Evolutionary conservation across 2,329 filamentous ascomycete species (phyloP).

Genomic region (Epichloe sylvatica): DNA sequence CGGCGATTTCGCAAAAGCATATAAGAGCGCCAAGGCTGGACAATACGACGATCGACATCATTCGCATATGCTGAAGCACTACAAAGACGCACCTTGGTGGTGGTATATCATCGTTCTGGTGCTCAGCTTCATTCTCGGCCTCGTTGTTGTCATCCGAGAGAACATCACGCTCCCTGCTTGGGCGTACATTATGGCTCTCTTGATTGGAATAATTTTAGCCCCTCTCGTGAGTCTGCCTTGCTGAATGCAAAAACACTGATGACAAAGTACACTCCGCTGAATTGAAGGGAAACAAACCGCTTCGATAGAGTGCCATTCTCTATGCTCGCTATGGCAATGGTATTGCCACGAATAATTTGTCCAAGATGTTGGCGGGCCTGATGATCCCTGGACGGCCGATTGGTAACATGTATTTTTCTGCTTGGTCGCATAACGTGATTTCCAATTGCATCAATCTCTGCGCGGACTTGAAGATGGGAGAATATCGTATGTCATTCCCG

Average conservation of each 20-base stretch:
- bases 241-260: background rate
- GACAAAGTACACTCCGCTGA: background rate
- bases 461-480: constrained; percentile 43
- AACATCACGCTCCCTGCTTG: constrained; percentile 22
- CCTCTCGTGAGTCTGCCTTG: constrained; percentile 1
- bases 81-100: constrained; percentile 31
- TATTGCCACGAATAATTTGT: constrained; percentile 30
- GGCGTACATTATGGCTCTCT: constrained; percentile 22
- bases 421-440: constrained; percentile 46
- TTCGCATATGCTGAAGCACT: constrained; percentile 35
- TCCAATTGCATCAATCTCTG: constrained; percentile 33
- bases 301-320: constrained; percentile 34
- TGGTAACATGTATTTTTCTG: constrained; percentile 45
- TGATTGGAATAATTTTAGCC: constrained; percentile 11
- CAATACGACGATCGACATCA: constrained; percentile 37
- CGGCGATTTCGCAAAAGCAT: constrained; percentile 33
- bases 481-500: constrained; percentile 32
- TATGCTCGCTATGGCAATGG: constrained; percentile 41
- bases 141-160: constrained; percentile 21
- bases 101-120: constrained; percentile 21
- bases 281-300: too few species aligned
- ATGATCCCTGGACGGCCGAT: constrained; percentile 35
- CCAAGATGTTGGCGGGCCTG: constrained; percentile 41
- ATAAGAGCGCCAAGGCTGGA: constrained; percentile 18
- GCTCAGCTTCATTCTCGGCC: constrained; percentile 19